Percentiles rank a stretch among this genome's conserved stretches.
Evolutionary conservation across 768 basidiomycete species (phyloP).

Genomic region (Rhodotorula paludigena): DNA sequence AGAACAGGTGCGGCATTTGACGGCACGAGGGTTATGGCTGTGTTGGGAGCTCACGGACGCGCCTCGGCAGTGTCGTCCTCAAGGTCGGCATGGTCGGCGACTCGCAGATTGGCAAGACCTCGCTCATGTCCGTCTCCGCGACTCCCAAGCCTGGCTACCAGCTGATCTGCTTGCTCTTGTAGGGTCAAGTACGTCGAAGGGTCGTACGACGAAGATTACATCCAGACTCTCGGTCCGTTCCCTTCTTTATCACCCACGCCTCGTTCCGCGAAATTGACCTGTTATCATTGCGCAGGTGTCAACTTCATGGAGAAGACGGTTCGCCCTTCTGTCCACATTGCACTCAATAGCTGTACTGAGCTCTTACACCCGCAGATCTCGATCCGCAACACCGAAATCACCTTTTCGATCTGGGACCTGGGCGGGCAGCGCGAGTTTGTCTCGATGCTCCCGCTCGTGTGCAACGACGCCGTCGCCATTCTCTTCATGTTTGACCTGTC

Average conservation of each 20-base stretch:
- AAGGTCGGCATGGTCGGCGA: constrained; percentile 99
- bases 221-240: constrained; percentile 83
- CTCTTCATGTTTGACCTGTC: constrained; percentile 99
- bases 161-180: background rate
- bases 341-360: background rate
- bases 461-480: constrained; percentile 98
- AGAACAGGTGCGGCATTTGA: constrained; percentile 30
- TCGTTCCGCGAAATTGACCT: background rate
- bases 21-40: too few species aligned
- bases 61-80: constrained; percentile 20
- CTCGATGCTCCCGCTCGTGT: constrained; percentile 47
- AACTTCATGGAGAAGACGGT: constrained; percentile 99
- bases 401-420: constrained; percentile 82
- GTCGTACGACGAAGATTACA: constrained; percentile 71
- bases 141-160: background rate
- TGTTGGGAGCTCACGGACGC: background rate
- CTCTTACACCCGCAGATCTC: constrained; percentile 55
- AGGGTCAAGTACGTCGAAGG: constrained; percentile 96
- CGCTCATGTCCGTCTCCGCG: constrained; percentile 62
- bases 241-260: background rate
- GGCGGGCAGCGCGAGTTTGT: constrained; percentile 89
- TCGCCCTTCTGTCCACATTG: background rate
- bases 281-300: constrained; percentile 51
- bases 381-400: constrained; percentile 95
- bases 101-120: constrained; percentile 98